Conservation (phyloP, 495 filamentous ascomycete genomes). For the Penicillium goetzii region DNA sequence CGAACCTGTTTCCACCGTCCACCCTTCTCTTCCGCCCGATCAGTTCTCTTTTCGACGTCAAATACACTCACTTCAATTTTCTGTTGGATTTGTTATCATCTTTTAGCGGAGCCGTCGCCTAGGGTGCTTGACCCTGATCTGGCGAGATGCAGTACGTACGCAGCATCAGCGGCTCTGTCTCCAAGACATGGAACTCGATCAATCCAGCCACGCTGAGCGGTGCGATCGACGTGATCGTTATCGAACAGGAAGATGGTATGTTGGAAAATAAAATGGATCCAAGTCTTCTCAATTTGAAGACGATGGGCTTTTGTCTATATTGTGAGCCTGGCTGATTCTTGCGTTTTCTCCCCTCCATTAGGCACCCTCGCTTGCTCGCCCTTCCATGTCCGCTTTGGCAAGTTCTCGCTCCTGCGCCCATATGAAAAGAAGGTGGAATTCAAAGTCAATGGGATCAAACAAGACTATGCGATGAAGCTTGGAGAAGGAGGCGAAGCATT, state of each 20-base stretch:
- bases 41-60: constrained; percentile 9
- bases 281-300: neutral
- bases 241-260: constrained; percentile 92
- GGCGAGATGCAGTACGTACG: constrained; percentile 93
- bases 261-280: neutral
- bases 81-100: constrained; percentile 12
- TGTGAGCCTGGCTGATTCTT: constrained; percentile 6
- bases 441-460: constrained; percentile 86
- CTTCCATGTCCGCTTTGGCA: constrained; percentile 98
- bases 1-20: constrained; percentile 17
- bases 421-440: constrained; percentile 99
- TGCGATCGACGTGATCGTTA: constrained; percentile 98
- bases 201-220: constrained; percentile 97
- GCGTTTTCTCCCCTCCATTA: constrained; percentile 27
- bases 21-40: constrained; percentile 17
- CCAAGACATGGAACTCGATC: constrained; percentile 99
- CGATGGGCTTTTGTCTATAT: neutral
- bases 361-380: constrained; percentile 86
- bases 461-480: constrained; percentile 96
- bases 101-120: constrained; percentile 9
- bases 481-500: constrained; percentile 98
- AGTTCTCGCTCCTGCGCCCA: constrained; percentile 92
- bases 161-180: constrained; percentile 92
- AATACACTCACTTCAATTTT: constrained; percentile 8
- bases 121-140: constrained; percentile 27